Evolutionary conservation across 208 protist species (phyloP), one percentile per base, ranked within the genome.

Genomic region (Vickermania ingenoplastis): DNA sequence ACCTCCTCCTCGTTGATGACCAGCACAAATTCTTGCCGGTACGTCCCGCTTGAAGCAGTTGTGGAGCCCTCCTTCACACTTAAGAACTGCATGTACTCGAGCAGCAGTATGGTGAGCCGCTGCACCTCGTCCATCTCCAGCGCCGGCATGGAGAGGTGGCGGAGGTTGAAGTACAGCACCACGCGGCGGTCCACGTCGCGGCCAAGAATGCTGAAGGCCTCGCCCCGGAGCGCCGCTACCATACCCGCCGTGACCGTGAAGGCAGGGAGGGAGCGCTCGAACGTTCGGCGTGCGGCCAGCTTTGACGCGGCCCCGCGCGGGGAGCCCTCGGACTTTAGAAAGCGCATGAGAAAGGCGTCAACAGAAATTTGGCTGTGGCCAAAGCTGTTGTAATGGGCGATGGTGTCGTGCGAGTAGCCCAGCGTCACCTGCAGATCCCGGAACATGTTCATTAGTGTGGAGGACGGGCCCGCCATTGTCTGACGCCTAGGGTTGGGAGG

Each of bases 71-170:
- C 36, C 36, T 45, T 17, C 36, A 45, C 11, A 45, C 11, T 17
- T n/a, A 72, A 71, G 1, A 75, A 59, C 49, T 89, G 77, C 68
- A 90, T 84, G 60, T 86, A 93, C 70, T 90, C 80, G 22, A 85
- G 65, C 41, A 93, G 17, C 26, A 93, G 51, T 13, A 80, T 71
- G 1, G 77, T 28, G 25, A 92, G 56, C 23, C 81, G 73, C 60
- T 88, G 63, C 31, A 68, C 68, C 30, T 89, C 81, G 29, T 82
- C 69, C 51, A 55, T 25, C 48, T 81, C 73, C 24, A 89, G 31
- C 31, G 63, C 25, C 0, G 70, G 59, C 45, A 74, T 31, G 3
- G 59, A 61, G 52, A 79, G 77, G 50, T 67, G 57, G 13, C 68
- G 55, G 21, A 77, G 31, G 65, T 77, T 77, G 13, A 92, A 21